These are phyloP conservation scores for Fusarium sp. DNA, from an alignment of 2,329 filamentous ascomycete species.

Conservation along the genomic window DNA sequence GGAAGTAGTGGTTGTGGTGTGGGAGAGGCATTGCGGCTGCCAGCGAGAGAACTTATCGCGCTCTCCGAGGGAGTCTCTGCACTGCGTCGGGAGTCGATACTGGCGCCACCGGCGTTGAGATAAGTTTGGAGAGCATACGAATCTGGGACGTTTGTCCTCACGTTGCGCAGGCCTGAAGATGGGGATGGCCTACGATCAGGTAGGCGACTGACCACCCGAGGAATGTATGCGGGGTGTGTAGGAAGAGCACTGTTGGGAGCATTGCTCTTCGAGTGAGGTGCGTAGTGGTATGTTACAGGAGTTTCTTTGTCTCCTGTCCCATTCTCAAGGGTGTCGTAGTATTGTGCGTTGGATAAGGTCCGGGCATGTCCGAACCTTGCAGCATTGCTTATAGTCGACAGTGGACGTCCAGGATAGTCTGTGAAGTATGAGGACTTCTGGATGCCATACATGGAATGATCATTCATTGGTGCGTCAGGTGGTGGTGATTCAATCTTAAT, in stretches of 20 bases:
- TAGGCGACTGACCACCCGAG: conserved; percentile 10
- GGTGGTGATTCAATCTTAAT: conserved; percentile 32
- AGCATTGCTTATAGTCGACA: too few species aligned
- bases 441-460: conserved; percentile 17
- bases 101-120: conserved; percentile 46
- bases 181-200: not conserved
- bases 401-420: not conserved
- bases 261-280: conserved; percentile 23
- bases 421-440: conserved; percentile 29
- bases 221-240: conserved; percentile 34
- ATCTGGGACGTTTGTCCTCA: conserved; percentile 41
- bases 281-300: conserved; percentile 30
- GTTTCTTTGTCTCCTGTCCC: not conserved
- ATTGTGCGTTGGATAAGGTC: conserved; percentile 14
- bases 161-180: not conserved
- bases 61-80: too few species aligned
- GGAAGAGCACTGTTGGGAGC: conserved; percentile 24
- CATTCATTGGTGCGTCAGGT: conserved; percentile 29
- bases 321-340: conserved; percentile 17
- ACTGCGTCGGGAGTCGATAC: too few species aligned
- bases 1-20: too few species aligned
- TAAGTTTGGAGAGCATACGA: conserved; percentile 55
- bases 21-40: not conserved
- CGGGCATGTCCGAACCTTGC: conserved; percentile 2
- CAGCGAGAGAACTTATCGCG: conserved; percentile 1